phyloP scores from a whole-genome alignment of 176 grass and related monocot species.

The Zoysia pacifica region DNA sequence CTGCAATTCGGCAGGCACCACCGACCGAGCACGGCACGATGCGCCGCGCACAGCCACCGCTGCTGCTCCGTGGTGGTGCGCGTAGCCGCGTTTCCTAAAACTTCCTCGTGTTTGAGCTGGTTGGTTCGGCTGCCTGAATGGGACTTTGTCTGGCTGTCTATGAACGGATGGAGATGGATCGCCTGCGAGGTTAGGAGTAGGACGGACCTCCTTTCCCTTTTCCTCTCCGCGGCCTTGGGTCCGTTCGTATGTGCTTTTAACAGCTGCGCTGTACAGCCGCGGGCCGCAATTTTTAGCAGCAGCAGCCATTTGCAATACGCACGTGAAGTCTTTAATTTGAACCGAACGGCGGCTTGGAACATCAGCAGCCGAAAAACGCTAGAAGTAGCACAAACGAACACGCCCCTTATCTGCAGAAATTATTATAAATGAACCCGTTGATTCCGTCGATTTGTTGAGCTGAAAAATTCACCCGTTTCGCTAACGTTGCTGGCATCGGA shows the following conservation, averaged over 20 bases:
- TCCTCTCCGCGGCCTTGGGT: too few species aligned
- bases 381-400: too few species aligned
- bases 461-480: background rate
- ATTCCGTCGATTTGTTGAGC: background rate
- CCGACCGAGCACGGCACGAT: conserved; percentile 1
- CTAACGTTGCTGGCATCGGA: background rate
- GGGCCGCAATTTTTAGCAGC: too few species aligned
- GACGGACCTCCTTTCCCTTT: conserved; percentile 5
- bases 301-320: too few species aligned
- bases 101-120: background rate
- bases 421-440: too few species aligned
- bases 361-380: too few species aligned
- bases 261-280: too few species aligned
- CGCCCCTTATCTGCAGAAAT: too few species aligned
- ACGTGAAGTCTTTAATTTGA: too few species aligned
- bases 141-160: background rate
- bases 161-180: background rate
- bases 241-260: too few species aligned
- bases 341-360: too few species aligned
- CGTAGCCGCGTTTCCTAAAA: background rate
- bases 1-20: background rate
- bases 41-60: background rate
- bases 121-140: background rate
- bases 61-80: background rate
- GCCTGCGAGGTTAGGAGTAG: background rate